Evolutionary conservation across 176 grass and related monocot genomes (phyloP).

Genomic region (Cocos nucifera): DNA sequence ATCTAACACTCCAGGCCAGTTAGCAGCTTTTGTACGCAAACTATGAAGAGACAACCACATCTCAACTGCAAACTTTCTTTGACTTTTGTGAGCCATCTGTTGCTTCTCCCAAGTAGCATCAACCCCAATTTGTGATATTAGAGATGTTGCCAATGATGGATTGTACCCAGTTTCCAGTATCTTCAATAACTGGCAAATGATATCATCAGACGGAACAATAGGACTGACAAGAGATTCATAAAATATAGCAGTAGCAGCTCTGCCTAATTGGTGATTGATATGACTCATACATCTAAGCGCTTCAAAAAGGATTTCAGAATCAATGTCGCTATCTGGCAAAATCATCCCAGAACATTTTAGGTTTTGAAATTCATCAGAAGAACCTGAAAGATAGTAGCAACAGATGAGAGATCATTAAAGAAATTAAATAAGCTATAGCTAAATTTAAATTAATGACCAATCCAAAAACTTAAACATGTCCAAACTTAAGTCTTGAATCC

Average conservation of each 20-base stretch:
- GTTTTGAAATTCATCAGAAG: constrained; percentile 46
- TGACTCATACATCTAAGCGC: constrained; percentile 82
- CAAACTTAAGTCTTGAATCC: constrained; percentile 12
- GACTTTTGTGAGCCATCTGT: constrained; percentile 58
- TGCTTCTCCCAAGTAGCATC: constrained; percentile 71
- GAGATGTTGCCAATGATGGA: constrained; percentile 46
- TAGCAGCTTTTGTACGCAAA: constrained; percentile 49
- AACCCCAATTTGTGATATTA: constrained; percentile 53
- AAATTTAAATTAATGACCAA: background rate
- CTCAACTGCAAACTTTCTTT: constrained; percentile 92
- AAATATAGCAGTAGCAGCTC: constrained; percentile 68
- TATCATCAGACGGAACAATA: constrained; percentile 61
- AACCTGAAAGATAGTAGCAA: constrained; percentile 41
- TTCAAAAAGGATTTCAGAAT: constrained; percentile 57
- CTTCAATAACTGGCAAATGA: constrained; percentile 70
- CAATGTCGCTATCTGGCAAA: constrained; percentile 32
- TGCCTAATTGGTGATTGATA: constrained; percentile 70
- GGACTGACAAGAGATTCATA: constrained; percentile 71
- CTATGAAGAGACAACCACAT: constrained; percentile 74
- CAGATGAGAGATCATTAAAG: background rate
- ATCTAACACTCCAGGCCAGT: constrained; percentile 61
- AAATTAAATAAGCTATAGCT: constrained; percentile 13
- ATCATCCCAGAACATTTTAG: constrained; percentile 13
- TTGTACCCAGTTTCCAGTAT: constrained; percentile 56
- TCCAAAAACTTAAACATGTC: background rate